Evolutionary conservation across 768 basidiomycete genomes (phyloP), one percentile per base, ranked within the genome.

Genomic region (Mycena filopes): DNA sequence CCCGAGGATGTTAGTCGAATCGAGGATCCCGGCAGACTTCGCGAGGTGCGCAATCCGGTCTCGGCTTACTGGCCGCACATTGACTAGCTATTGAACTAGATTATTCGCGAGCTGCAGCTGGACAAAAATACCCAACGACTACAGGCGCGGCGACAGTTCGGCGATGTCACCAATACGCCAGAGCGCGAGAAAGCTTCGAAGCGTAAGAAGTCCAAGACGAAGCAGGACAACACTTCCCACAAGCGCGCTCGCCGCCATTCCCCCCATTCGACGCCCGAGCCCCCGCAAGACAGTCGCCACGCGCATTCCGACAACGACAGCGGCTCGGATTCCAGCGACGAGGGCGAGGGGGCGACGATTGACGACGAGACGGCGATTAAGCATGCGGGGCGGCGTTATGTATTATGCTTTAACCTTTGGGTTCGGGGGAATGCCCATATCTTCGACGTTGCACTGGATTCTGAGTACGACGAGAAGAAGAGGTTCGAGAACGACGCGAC

Each of bases 161-260:
- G 16, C 25, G 58, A 60, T 21, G 49, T 60, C 25, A 60, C 58
- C 26, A 60, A 60, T 25, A 40, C 56, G 0, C 20, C 33, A 26
- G 33, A 40, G n/a, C 23, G 2, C 25, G 8, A 12, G 8, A 3
- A 47, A 28, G 55, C 26, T 26, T 15, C n/a, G n/a, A 36, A 47
- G 16, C 40, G 42, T 6, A 58, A 33, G 29, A 20, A 48, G 9
- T n/a, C n/a, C n/a, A n/a, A n/a, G n/a, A n/a, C n/a, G n/a, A n/a
- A 18, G 8, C 33, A 45, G 9, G 8, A 23, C 25, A 29, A 25
- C 31, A 31, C 25, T 23, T 8, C 11, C 21, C 12, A 20, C 3
- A 58, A 47, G 25, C 43, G 56, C 18, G 33, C 42, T 8, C 56
- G 56, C 23, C 25, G 43, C 42, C 28, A 45, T n/a, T n/a, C 36